Evolutionary conservation across 495 filamentous ascomycete genomes (phyloP).

Genomic region (Xanthoparmelia taractica): DNA sequence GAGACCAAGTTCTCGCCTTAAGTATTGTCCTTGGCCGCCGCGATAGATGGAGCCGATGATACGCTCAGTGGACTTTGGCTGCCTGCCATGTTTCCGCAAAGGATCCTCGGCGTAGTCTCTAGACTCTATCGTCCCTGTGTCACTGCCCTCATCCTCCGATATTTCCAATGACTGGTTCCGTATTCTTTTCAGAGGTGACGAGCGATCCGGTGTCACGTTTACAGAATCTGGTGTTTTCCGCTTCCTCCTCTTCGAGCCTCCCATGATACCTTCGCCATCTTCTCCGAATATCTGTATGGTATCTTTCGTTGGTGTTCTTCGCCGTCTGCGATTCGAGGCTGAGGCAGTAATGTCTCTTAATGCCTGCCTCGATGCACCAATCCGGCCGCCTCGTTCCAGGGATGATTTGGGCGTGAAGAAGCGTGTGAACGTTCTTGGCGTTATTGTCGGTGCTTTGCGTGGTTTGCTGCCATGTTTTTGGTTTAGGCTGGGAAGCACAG

Average conservation of each 20-base stretch:
- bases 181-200: slow-evolving; percentile 25
- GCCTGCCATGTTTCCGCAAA: slow-evolving; percentile 1
- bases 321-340: slow-evolving; percentile 47
- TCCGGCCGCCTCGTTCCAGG: slow-evolving; percentile 35
- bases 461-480: slow-evolving; percentile 32
- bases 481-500: slow-evolving; percentile 13
- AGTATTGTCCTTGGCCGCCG: slow-evolving; percentile 15
- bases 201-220: slow-evolving; percentile 24
- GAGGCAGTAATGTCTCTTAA: slow-evolving; percentile 63
- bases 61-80: neutral
- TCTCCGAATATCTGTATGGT: slow-evolving; percentile 32
- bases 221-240: slow-evolving; percentile 35
- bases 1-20: slow-evolving; percentile 21
- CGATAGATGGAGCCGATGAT: slow-evolving; percentile 11
- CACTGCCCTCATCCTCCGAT: slow-evolving; percentile 10
- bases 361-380: slow-evolving; percentile 53
- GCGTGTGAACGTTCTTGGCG: slow-evolving; percentile 68
- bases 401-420: slow-evolving; percentile 71
- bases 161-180: slow-evolving; percentile 15
- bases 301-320: slow-evolving; percentile 25
- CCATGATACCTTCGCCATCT: slow-evolving; percentile 19
- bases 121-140: slow-evolving; percentile 4
- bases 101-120: slow-evolving; percentile 3
- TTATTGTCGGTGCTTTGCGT: slow-evolving; percentile 51
- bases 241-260: slow-evolving; percentile 31